Base-by-base conservation (phyloP, 352 stramenopile genomes). In the Globisporangium acanthophoron region DNA sequence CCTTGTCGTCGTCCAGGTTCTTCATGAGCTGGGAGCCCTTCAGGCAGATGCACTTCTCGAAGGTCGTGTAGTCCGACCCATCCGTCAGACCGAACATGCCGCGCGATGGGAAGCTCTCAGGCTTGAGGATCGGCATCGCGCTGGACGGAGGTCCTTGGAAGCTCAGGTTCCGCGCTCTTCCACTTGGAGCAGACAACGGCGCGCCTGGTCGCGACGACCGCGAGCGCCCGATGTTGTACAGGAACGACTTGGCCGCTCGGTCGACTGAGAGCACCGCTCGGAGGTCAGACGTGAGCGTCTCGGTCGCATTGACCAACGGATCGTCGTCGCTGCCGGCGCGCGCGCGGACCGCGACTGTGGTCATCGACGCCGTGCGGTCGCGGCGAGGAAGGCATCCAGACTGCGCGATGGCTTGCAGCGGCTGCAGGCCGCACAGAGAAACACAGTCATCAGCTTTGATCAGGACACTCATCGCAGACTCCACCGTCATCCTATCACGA, bases 41-140 rank as follows among this genome's bases (percentile, higher is more conserved):
- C 49, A 94, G 66, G 41, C 90, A 81, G 50, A 94, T 88, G 3
- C 80, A 91, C 63, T 94, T 94, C 52, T 92, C 85, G 56, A 94
- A 90, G 7, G 73, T 89, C 44, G 83, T 88, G 58, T 83, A 91
- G 43, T 89, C 74, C 0, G 70, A 64, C 8, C 67, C 73, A n/a
- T 87, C 76, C 0, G 71, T 64, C 5, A 80, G 67, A 13, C 57
- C 71, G 24, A 73, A 73, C 58, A 76, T 61, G 35, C 56, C 67
- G 24, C 67, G 70, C 1, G 56, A 59, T 7, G 16, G 37, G 5
- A 49, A 49, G n/a, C 12, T 52, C n/a, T 52, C 56, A 0, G 40
- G 31, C 15, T 49, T 41, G 20, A 57, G 37, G 12, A 16, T 27
- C 16, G 18, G 6, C 7, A 53, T 54, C 7, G 33, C 45, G 8